Evolutionary conservation across 1,284 basidiomycete genomes (phyloP), one percentile per base, ranked within the genome.

Genomic region (Filobasidium uniguttulatum): DNA sequence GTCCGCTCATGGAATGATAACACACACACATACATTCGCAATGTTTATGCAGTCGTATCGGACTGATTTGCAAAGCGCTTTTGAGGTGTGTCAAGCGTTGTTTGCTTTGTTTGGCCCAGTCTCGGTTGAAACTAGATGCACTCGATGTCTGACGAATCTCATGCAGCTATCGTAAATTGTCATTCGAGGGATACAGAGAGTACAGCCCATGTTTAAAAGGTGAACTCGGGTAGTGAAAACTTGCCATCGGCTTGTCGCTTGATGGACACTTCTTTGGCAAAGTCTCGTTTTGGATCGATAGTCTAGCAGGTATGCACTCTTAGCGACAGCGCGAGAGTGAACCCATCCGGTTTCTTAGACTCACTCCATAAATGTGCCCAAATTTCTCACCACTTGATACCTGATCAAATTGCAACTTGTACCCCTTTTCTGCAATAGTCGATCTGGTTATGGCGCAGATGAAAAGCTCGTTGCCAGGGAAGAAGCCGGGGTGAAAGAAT

Each of bases 401-500:
- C 40, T 43, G 25, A 29, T 43, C 40, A 29, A 43, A 43, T 20
- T 43, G 26, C 40, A 43, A n/a, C 23, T 29, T 28, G 36, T 22
- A 17, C 5, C 29, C 40, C 25, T 17, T n/a, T 23, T 43, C 40
- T n/a, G n/a, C n/a, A 26, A 43, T 43, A 12, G 10, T 10, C 26
- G 22, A 26, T 10, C 40, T 23, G 12, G 40, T 23, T 23, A 43
- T 26, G 40, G 20, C 6, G 10, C 23, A 15, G 40, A 43, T 23
- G 12, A 43, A 23, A 26, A 43, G 25, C 5, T 43, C 40, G 26
- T 43, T n/a, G 22, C 40, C 40, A 15, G 40, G 40, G 26, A 28
- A 43, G 20, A 43, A 43, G 26, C n/a, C 26, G 14, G 7, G 3
- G 40, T 71, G 59, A 63, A 81, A 82, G 69, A 79, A 82, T 34